phyloP scores from a whole-genome alignment of 257 asterid species.

The Solanum verrucosum region DNA sequence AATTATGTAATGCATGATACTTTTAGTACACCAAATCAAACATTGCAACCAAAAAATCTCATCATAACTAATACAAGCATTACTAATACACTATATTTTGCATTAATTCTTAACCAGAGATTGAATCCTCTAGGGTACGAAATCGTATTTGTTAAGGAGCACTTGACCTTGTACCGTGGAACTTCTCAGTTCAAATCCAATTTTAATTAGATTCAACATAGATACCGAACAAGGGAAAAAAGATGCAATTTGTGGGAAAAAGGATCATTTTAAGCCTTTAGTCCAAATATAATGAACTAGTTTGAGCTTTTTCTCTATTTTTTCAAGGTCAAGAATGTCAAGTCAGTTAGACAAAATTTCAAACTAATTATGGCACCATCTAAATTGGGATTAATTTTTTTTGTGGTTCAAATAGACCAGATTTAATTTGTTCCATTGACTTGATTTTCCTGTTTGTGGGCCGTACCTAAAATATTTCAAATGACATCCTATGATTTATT shows the following conservation, averaged over 20 bases:
- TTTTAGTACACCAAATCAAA: too few species aligned
- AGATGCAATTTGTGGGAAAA: neutral
- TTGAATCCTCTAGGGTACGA: too few species aligned
- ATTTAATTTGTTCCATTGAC: neutral
- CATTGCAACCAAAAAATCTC: too few species aligned
- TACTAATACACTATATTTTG: too few species aligned
- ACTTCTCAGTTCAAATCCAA: too few species aligned
- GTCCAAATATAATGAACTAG: neutral
- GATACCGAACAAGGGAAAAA: neutral
- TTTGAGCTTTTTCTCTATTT: neutral
- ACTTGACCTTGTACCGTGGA: fast-evolving
- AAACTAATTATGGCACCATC: neutral
- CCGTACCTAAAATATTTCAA: neutral
- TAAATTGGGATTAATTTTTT: neutral
- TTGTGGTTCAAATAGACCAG: neutral
- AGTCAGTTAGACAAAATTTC: neutral
- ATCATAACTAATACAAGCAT: too few species aligned
- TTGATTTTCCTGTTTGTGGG: neutral
- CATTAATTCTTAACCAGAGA: too few species aligned
- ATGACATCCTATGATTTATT: neutral
- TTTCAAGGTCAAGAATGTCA: neutral
- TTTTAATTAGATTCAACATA: too few species aligned
- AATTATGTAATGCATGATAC: too few species aligned
- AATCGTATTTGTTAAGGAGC: too few species aligned
- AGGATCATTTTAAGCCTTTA: neutral